These are phyloP conservation scores for cucumber (Cucumis sativus) DNA, from an alignment of 306 rosid species.

Conservation along the genomic window Cucumber_9930_V3 NC_026657.2:6394501-6395000, in stretches of 20 bases:
- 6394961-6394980: too few relatives aligned
- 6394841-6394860: slow-evolving; percentile 85
- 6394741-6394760: slow-evolving; percentile 17
- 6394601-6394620: slow-evolving; percentile 89
- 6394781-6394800: background rate
- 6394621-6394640: slow-evolving; percentile 98
- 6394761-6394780: background rate
- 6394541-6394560: slow-evolving; percentile 69
- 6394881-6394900: slow-evolving; percentile 98
- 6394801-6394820: slow-evolving; percentile 34
- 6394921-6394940: slow-evolving; percentile 9
- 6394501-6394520: slow-evolving; percentile 99
- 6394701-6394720: slow-evolving; percentile 92
- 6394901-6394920: slow-evolving; percentile 98
- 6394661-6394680: slow-evolving; percentile 98
- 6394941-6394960: background rate
- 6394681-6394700: slow-evolving; percentile 96
- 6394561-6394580: slow-evolving; percentile 78
- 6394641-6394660: slow-evolving; percentile 99
- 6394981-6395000: too few relatives aligned
- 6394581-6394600: slow-evolving; percentile 71
- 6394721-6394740: slow-evolving; percentile 15
- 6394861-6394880: slow-evolving; percentile 94
- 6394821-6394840: slow-evolving; percentile 61
- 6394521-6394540: slow-evolving; percentile 73